phyloP scores from a whole-genome alignment of 345 rosid species.

The Citrus maxima region DNA sequence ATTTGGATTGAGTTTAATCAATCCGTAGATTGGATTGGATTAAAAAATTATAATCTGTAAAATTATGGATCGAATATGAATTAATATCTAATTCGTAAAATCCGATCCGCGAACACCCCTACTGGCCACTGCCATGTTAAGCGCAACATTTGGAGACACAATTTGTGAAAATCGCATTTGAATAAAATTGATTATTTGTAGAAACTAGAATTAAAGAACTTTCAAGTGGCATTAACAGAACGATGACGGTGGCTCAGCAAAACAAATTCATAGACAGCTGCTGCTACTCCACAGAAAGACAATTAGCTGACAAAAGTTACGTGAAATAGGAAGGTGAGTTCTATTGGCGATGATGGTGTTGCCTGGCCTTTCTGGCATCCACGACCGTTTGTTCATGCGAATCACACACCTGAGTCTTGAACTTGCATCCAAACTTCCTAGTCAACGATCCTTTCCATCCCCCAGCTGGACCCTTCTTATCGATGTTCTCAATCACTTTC shows the following conservation, averaged over 20 bases:
- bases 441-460: slow-evolving; percentile 57
- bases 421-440: slow-evolving; percentile 77
- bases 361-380: slow-evolving; percentile 46
- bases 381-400: slow-evolving; percentile 74
- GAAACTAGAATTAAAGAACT: not conserved
- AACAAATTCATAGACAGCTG: not conserved
- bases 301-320: not conserved
- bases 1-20: too few relatives aligned
- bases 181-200: not conserved
- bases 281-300: not conserved
- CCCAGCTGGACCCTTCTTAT: slow-evolving; percentile 37
- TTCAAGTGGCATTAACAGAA: not conserved
- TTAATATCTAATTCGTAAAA: too few relatives aligned
- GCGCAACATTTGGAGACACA: not conserved
- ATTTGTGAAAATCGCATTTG: not conserved
- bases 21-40: too few relatives aligned
- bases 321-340: not conserved
- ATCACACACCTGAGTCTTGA: slow-evolving; percentile 90
- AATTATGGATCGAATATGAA: too few relatives aligned
- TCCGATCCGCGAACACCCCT: too few relatives aligned
- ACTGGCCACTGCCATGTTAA: not conserved
- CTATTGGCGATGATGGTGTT: slow-evolving; percentile 32
- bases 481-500: slow-evolving; percentile 79
- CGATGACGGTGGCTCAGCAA: not conserved
- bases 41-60: too few relatives aligned